These are phyloP conservation scores for Podila clonocystis DNA, from an alignment of 192 early-diverging fungal species.

Conservation along the genomic window DNA sequence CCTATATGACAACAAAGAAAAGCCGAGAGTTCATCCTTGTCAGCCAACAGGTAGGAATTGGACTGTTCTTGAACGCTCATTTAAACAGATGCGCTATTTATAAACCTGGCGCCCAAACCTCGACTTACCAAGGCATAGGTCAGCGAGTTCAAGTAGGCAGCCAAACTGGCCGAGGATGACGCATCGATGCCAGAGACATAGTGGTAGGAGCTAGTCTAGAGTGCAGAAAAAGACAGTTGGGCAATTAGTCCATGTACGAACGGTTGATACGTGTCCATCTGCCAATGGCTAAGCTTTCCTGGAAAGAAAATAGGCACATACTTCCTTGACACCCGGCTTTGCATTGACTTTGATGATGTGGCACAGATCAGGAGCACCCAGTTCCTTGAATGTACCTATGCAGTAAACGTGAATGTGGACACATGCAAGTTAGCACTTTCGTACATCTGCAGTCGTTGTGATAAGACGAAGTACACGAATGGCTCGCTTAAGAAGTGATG, in stretches of 20 bases:
- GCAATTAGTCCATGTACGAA: not conserved
- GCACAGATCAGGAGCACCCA: slow-evolving; percentile 98
- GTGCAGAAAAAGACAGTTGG: not conserved
- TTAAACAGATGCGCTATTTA: not conserved
- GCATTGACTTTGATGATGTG: slow-evolving; percentile 94
- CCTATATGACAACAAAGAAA: slow-evolving; percentile 42
- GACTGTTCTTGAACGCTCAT: not conserved
- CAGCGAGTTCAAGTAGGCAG: slow-evolving; percentile 96
- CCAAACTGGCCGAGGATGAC: slow-evolving; percentile 95
- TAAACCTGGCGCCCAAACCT: not conserved
- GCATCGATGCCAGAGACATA: slow-evolving; percentile 84
- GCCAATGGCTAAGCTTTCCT: not conserved
- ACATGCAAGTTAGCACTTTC: not conserved
- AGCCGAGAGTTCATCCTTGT: not conserved
- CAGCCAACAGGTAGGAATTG: not conserved
- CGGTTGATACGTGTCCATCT: not conserved
- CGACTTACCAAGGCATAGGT: slow-evolving; percentile 84
- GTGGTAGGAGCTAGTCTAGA: slow-evolving; percentile 87
- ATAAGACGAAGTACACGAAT: too few relatives aligned
- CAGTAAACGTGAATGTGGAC: not conserved
- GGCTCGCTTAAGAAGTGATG: not conserved
- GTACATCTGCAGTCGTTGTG: not conserved
- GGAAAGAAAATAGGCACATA: slow-evolving; percentile 28
- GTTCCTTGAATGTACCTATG: slow-evolving; percentile 84
- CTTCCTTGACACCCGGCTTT: slow-evolving; percentile 82